Evolutionary conservation across 495 filamentous ascomycete species (phyloP), one percentile per base, ranked within the genome.

Genomic region (Hypoxylon trugodes): DNA sequence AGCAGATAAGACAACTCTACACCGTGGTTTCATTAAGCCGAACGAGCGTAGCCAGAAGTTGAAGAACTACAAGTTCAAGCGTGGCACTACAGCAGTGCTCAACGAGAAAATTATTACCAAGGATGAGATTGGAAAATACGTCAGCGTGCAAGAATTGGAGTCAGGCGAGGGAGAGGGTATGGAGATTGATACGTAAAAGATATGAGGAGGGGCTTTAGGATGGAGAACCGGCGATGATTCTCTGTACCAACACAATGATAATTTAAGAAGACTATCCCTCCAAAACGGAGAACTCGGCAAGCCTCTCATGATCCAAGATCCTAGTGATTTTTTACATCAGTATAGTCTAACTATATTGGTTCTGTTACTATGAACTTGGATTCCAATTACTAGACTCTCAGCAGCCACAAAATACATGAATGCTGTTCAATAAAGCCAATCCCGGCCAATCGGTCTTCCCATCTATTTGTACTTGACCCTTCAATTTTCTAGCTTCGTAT

Each of bases 51-150:
- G 87, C 68, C 80, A 88, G 79, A 99, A 99, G 84, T 86, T 93
- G 73, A 84, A 89, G 80, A 92, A 92, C 78, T 99, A 99, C 79
- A 84, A 84, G 66, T 99, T 98, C 81, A 79, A 81, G 60, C 82
- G 85, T 61, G 96, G 96, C 32, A 97, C 95, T 25, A 99, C 96
- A 5, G 93, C 94, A 13, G 90, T 90, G 60, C 81, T 99, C 67
- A 93, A 96, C 73, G 90, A 99, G 84, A 94, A 91, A 80, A 80
- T 97, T 57, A 93, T 97, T 64, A 90, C 82, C 69, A 92, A 89
- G 78, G 89, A 93, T 76, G 93, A 98, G 67, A 90, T 99, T 70
- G 90, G 89, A 73, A 97, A 97, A 75, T 97, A 91, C 76, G 89
- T 98, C 51, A 95, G 90, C 8, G 88, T 99, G 41, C 89, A 96